phyloP scores from a whole-genome alignment of 2,329 filamentous ascomycete species.

The Nemania diffusa region DNA sequence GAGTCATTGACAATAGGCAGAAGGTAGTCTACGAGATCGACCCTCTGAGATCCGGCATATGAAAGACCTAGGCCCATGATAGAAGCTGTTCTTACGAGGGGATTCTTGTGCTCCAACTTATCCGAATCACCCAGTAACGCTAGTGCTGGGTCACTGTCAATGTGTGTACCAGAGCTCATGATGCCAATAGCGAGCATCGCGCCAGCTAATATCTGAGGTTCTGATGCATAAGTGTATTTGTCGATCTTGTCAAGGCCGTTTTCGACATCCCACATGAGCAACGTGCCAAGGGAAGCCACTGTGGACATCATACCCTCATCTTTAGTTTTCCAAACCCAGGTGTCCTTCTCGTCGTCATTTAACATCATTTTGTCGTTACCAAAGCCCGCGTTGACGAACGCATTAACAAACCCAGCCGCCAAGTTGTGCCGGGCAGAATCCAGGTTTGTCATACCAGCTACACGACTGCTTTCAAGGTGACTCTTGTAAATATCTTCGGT shows the following conservation, averaged over 20 bases:
- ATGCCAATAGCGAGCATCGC: conserved; percentile 94
- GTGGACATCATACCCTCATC: conserved; percentile 98
- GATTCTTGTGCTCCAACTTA: conserved; percentile 81
- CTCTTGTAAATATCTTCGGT: conserved; percentile 99
- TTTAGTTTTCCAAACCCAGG: conserved; percentile 99
- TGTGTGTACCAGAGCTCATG: conserved; percentile 89
- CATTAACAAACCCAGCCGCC: conserved; percentile 95
- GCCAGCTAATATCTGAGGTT: conserved; percentile 87
- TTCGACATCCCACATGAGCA: conserved; percentile 94
- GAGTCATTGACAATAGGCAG: conserved; percentile 89
- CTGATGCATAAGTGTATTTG: conserved; percentile 86
- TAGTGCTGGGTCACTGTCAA: conserved; percentile 90
- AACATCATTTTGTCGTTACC: conserved; percentile 98
- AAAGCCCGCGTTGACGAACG: conserved; percentile 95
- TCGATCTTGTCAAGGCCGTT: conserved; percentile 93
- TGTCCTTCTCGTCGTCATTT: conserved; percentile 85
- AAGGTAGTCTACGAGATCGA: conserved; percentile 84
- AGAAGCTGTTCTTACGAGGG: conserved; percentile 80
- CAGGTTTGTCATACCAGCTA: conserved; percentile 90
- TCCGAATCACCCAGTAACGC: conserved; percentile 84
- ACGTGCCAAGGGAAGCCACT: conserved; percentile 89
- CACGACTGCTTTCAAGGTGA: conserved; percentile 93
- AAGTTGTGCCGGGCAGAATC: conserved; percentile 97
- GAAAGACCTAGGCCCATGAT: conserved; percentile 97
- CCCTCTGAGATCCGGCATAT: conserved; percentile 93